Conservation (phyloP, 2,329 filamentous ascomycete species). For the Reticulascus tulasneorum region DNA sequence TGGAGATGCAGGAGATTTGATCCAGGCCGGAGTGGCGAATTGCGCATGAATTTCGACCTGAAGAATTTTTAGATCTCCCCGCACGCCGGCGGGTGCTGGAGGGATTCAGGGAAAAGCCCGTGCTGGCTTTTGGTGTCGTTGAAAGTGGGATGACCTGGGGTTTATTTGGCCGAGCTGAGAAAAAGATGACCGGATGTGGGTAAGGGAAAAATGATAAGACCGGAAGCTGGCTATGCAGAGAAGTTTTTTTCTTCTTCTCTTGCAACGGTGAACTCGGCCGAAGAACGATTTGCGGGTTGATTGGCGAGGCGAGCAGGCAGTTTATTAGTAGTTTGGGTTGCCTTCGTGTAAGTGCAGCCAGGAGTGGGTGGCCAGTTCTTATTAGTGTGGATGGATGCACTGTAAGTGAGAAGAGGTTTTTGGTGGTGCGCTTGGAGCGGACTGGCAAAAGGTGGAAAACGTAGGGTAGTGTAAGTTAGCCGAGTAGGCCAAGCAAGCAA, state of each 20-base stretch:
- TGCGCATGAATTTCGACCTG: background rate
- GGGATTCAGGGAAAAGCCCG: constrained; percentile 4
- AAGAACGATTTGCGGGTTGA: constrained; percentile 3
- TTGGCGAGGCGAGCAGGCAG: no score
- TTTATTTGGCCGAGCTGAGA: background rate
- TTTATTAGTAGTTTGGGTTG: background rate
- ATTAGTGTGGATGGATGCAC: constrained; percentile 4
- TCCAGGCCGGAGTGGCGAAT: no score
- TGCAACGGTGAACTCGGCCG: constrained; percentile 8
- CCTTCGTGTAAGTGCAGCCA: constrained; percentile 3
- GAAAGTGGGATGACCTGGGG: constrained; percentile 8
- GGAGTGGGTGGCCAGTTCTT: constrained; percentile 1
- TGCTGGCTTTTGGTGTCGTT: constrained; percentile 11
- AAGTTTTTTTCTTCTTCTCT: constrained; percentile 8
- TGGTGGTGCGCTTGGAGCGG: background rate
- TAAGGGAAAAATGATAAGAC: background rate
- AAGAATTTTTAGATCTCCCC: background rate
- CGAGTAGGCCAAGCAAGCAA: no score
- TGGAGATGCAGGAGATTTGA: no score
- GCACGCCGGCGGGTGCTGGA: background rate
- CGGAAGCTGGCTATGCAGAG: constrained; percentile 5
- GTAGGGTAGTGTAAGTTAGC: no score
- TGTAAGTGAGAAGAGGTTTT: constrained; percentile 2
- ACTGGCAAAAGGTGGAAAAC: no score
- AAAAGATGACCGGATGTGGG: background rate